Evolutionary conservation across 768 basidiomycete genomes (phyloP).

Genomic region (Mycena kentingensis): DNA sequence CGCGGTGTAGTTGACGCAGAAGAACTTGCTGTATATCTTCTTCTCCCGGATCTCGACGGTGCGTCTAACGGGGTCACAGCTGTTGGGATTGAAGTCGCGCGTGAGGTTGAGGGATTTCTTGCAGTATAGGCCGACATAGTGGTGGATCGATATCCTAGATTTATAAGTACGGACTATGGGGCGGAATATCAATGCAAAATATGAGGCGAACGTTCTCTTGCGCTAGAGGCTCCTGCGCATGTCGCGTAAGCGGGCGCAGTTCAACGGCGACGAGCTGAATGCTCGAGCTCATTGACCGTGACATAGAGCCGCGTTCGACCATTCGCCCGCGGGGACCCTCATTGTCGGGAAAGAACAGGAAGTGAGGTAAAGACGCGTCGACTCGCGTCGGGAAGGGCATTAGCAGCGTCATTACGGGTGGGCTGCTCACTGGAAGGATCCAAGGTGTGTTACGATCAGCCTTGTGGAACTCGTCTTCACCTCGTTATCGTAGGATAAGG

Average conservation of each 20-base stretch:
- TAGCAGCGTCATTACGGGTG: conserved; percentile 3
- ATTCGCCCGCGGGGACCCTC: neutral
- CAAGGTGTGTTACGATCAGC: neutral
- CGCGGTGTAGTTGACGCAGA: conserved; percentile 40
- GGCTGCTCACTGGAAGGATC: neutral
- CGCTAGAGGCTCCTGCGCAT: neutral
- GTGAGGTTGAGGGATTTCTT: conserved; percentile 24
- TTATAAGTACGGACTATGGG: neutral
- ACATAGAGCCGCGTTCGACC: conserved; percentile 2
- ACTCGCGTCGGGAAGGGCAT: conserved; percentile 1
- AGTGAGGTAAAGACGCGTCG: neutral
- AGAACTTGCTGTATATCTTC: conserved; percentile 27
- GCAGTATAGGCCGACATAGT: conserved; percentile 23
- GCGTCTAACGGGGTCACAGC: conserved; percentile 18
- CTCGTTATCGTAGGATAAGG: too few relatives aligned
- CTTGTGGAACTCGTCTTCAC: neutral
- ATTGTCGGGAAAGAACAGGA: neutral
- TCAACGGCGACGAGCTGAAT: neutral
- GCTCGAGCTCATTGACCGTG: neutral
- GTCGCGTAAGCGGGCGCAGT: neutral
- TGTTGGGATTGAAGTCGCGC: neutral
- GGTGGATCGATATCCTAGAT: conserved; percentile 2
- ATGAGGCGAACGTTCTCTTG: neutral
- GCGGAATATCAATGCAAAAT: conserved; percentile 5
- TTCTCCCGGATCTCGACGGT: conserved; percentile 19